phyloP scores from a whole-genome alignment of 148 eudicot genomes.

The Rhododendron williamsianum region DNA sequence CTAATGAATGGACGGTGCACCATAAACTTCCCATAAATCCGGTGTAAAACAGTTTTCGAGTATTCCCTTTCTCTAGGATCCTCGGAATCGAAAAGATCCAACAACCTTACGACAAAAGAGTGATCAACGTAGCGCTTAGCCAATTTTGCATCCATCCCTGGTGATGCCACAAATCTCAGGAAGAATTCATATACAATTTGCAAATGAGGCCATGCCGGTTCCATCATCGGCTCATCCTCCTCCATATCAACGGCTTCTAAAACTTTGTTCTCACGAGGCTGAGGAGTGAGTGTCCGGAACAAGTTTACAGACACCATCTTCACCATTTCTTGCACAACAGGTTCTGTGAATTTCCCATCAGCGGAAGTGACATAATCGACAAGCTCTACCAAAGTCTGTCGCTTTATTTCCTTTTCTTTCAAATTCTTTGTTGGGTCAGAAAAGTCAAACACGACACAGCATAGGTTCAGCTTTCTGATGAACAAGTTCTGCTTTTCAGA shows the following conservation, averaged over 20 bases:
- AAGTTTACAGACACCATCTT: conserved; percentile 47
- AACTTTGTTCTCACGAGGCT: conserved; percentile 68
- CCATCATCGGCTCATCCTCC: conserved; percentile 88
- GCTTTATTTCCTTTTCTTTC: conserved; percentile 47
- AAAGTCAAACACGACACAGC: conserved; percentile 41
- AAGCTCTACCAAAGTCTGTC: conserved; percentile 43
- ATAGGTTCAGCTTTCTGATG: conserved; percentile 38
- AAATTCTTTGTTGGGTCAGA: conserved; percentile 43
- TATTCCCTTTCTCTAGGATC: conserved; percentile 88
- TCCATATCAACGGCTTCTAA: conserved; percentile 64
- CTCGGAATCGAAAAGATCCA: conserved; percentile 85
- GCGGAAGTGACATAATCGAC: conserved; percentile 42
- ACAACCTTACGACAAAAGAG: conserved; percentile 56
- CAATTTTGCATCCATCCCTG: conserved; percentile 80
- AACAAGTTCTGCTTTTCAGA: conserved; percentile 43
- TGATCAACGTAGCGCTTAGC: conserved; percentile 84
- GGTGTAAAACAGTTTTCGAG: conserved; percentile 76
- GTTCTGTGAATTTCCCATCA: conserved; percentile 35
- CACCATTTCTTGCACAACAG: conserved; percentile 37
- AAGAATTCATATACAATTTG: conserved; percentile 84
- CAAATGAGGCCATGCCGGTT: conserved; percentile 93
- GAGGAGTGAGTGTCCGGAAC: conserved; percentile 60
- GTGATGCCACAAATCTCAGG: conserved; percentile 77
- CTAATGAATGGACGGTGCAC: conserved; percentile 84
- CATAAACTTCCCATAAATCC: conserved; percentile 88